These are phyloP conservation scores for Globisporangium parvum DNA, from an alignment of 352 stramenopile genomes.

Conservation along the genomic window DNA sequence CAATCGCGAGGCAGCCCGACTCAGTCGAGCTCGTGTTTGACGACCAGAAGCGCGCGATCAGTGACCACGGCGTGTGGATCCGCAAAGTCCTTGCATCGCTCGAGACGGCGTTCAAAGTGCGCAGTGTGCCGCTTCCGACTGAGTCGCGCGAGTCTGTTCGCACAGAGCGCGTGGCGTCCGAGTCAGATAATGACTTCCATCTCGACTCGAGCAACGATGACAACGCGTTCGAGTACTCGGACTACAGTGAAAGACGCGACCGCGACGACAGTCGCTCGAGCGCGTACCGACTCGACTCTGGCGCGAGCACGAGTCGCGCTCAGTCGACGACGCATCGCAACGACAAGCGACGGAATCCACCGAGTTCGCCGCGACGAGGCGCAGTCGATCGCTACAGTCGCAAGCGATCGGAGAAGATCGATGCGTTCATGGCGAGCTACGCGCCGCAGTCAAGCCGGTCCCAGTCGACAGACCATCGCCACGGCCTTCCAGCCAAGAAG, in stretches of 20 bases:
- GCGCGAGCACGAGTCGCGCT: not conserved
- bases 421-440: slow-evolving; percentile 11
- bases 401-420: slow-evolving; percentile 5
- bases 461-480: not conserved
- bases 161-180: not conserved
- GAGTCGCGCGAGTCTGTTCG: not conserved
- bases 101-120: slow-evolving; percentile 23
- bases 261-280: too few relatives aligned
- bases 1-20: slow-evolving; percentile 9
- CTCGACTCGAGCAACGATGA: not conserved
- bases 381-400: not conserved
- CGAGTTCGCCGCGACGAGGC: not conserved
- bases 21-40: slow-evolving; percentile 38
- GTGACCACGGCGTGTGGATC: slow-evolving; percentile 51
- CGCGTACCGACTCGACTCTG: too few relatives aligned
- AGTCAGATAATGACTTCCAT: not conserved
- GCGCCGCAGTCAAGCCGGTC: slow-evolving; percentile 5
- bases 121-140: slow-evolving; percentile 18
- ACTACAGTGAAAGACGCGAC: too few relatives aligned
- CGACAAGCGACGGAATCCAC: not conserved
- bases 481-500: not conserved
- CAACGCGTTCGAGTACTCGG: too few relatives aligned
- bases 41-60: slow-evolving; percentile 34
- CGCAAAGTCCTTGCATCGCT: slow-evolving; percentile 24
- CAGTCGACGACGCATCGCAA: not conserved